Evolutionary conservation across 768 basidiomycete species (phyloP).

Genomic region (Myochromella boudieri): DNA sequence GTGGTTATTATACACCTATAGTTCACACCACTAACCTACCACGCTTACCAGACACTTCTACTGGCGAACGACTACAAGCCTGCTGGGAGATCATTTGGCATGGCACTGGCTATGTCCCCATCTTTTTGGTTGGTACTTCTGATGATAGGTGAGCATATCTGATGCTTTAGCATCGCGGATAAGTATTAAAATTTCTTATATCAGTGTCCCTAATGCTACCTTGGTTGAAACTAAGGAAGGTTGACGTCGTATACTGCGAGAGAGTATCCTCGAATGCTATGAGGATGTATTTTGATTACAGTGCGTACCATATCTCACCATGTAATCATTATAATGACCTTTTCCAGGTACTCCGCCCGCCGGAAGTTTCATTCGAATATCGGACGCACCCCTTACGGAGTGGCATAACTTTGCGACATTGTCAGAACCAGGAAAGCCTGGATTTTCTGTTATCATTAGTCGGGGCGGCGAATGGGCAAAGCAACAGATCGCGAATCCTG

Average conservation of each 20-base stretch:
- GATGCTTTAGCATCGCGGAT: neutral
- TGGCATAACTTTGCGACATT: constrained; percentile 63
- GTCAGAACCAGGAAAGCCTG: constrained; percentile 44
- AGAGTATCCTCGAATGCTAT: constrained; percentile 58
- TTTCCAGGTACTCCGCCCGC: constrained; percentile 42
- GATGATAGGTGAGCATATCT: constrained; percentile 37
- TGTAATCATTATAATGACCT: neutral
- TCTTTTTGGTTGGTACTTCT: constrained; percentile 60
- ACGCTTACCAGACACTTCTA: constrained; percentile 38
- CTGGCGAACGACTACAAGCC: constrained; percentile 53
- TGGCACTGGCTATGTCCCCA: constrained; percentile 40
- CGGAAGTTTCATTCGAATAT: constrained; percentile 46
- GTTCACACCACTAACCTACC: neutral
- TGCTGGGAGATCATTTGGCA: constrained; percentile 34
- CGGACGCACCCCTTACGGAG: constrained; percentile 49
- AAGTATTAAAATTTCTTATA: neutral
- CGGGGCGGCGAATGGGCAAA: constrained; percentile 62
- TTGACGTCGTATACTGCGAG: constrained; percentile 46
- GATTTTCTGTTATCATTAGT: constrained; percentile 57
- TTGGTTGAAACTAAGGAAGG: constrained; percentile 60
- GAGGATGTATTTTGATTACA: constrained; percentile 59
- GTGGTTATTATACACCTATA: constrained; percentile 6
- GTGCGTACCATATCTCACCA: constrained; percentile 26
- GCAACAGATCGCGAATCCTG: constrained; percentile 52
- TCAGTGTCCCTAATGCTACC: constrained; percentile 53